phyloP scores from a whole-genome alignment of 2,329 filamentous ascomycete species.

The Thielaviopsis musarum region DNA sequence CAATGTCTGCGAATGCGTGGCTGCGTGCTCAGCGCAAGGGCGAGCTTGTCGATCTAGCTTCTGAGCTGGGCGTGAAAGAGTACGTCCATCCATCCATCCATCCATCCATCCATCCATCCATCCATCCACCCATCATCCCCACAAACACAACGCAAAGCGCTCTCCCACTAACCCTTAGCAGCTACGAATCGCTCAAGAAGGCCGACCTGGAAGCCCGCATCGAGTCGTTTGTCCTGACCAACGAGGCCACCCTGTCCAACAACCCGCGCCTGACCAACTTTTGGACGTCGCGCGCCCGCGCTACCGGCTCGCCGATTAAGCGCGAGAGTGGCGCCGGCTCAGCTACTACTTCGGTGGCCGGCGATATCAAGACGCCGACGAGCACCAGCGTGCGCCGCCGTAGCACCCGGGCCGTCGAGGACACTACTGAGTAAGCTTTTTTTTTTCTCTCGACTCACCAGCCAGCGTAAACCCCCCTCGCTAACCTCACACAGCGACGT shows the following conservation, averaged over 20 bases:
- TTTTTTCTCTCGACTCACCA: not conserved
- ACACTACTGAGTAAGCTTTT: slow-evolving; percentile 23
- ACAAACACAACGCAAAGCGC: not conserved
- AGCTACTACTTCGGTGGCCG: slow-evolving; percentile 21
- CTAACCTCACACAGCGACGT: not conserved
- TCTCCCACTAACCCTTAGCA: slow-evolving; percentile 20
- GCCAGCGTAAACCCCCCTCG: too few species aligned
- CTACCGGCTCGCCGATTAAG: slow-evolving; percentile 44
- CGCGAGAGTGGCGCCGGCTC: slow-evolving; percentile 26
- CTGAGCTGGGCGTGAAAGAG: slow-evolving; percentile 54
- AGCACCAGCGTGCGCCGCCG: slow-evolving; percentile 24
- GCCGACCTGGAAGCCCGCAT: slow-evolving; percentile 60
- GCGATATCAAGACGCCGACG: slow-evolving; percentile 22
- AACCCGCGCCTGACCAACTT: slow-evolving; percentile 55
- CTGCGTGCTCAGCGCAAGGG: slow-evolving; percentile 68
- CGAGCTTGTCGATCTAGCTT: slow-evolving; percentile 59
- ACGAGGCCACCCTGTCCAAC: slow-evolving; percentile 45
- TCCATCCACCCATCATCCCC: too few species aligned
- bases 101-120: not conserved
- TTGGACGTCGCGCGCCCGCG: slow-evolving; percentile 51
- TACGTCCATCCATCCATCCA: slow-evolving; percentile 29
- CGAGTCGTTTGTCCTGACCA: slow-evolving; percentile 54
- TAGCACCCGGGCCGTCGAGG: slow-evolving; percentile 28
- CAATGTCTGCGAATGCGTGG: slow-evolving; percentile 55
- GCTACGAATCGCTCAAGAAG: slow-evolving; percentile 58